These are phyloP conservation scores for Yarrowia sp. DNA, from an alignment of 805 yeast genomes.

Conservation along the genomic window DNA sequence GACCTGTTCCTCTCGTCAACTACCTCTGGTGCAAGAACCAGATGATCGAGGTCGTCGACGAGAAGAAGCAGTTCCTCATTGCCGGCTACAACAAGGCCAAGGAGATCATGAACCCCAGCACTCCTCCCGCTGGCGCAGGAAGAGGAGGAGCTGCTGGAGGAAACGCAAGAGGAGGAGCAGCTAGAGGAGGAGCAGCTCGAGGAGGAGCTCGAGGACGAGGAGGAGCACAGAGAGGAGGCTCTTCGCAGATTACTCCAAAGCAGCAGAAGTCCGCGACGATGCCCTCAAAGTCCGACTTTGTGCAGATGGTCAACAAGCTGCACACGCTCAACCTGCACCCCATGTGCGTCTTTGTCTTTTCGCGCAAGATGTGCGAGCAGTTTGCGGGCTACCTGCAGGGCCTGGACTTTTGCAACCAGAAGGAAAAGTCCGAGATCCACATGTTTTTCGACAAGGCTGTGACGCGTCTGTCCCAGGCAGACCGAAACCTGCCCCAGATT, in stretches of 20 bases:
- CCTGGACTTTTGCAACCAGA: conserved; percentile 76
- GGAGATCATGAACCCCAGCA: conserved; percentile 41
- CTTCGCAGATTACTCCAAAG: neutral
- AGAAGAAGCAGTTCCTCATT: conserved; percentile 66
- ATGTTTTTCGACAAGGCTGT: conserved; percentile 91
- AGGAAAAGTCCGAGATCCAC: conserved; percentile 85
- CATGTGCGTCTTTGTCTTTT: conserved; percentile 91
- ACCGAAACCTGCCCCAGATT: conserved; percentile 90
- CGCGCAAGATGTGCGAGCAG: conserved; percentile 90
- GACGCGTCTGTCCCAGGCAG: conserved; percentile 83
- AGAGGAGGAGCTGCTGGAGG: neutral
- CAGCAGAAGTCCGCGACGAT: neutral
- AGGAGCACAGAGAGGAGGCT: conserved; percentile 32
- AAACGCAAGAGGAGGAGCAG: neutral
- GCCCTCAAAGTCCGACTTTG: conserved; percentile 63
- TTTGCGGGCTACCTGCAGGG: conserved; percentile 77
- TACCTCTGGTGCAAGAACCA: conserved; percentile 78
- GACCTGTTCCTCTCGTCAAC: conserved; percentile 94
- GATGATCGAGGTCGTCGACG: conserved; percentile 68
- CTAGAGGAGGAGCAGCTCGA: conserved; percentile 27
- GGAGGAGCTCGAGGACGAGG: conserved; percentile 33
- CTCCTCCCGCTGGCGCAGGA: conserved; percentile 28
- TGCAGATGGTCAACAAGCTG: conserved; percentile 66
- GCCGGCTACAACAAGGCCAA: conserved; percentile 50
- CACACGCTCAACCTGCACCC: conserved; percentile 73